phyloP scores from a whole-genome alignment of 2,329 filamentous ascomycete genomes.

The Cryoendolithus antarcticus region DNA sequence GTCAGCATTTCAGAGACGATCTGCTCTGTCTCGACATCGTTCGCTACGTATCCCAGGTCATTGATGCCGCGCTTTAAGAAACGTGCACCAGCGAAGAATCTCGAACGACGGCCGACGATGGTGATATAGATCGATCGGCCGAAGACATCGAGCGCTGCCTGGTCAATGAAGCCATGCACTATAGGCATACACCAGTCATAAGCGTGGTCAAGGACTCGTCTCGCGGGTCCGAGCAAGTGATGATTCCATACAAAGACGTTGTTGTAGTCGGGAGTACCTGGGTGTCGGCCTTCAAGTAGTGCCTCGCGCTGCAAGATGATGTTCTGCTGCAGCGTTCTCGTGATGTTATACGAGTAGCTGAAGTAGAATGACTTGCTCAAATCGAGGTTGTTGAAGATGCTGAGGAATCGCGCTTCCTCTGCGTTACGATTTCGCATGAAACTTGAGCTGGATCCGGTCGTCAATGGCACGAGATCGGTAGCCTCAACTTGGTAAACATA shows the following conservation, averaged over 20 bases:
- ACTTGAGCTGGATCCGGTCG: slow-evolving; percentile 52
- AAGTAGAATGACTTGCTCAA: slow-evolving; percentile 91
- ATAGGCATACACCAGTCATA: slow-evolving; percentile 96
- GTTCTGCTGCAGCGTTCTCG: slow-evolving; percentile 81
- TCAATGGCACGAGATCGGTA: slow-evolving; percentile 81
- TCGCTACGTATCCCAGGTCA: slow-evolving; percentile 88
- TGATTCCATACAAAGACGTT: slow-evolving; percentile 98
- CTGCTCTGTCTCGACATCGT: slow-evolving; percentile 97
- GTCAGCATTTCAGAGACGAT: slow-evolving; percentile 91
- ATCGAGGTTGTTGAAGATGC: slow-evolving; percentile 83
- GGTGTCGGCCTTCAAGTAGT: slow-evolving; percentile 50
- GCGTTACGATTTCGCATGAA: slow-evolving; percentile 71
- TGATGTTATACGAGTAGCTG: slow-evolving; percentile 96
- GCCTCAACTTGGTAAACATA: slow-evolving; percentile 92
- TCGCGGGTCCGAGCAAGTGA: slow-evolving; percentile 69
- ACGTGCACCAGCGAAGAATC: slow-evolving; percentile 85
- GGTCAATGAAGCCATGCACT: slow-evolving; percentile 92
- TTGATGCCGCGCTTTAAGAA: slow-evolving; percentile 93
- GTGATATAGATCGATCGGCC: slow-evolving; percentile 84
- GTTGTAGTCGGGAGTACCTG: slow-evolving; percentile 55
- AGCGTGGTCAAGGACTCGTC: slow-evolving; percentile 57
- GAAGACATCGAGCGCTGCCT: slow-evolving; percentile 63
- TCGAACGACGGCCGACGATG: slow-evolving; percentile 80
- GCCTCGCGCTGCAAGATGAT: slow-evolving; percentile 67
- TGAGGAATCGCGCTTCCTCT: slow-evolving; percentile 79